phyloP scores from a whole-genome alignment of 768 basidiomycete species.

The Russula foetens region DNA sequence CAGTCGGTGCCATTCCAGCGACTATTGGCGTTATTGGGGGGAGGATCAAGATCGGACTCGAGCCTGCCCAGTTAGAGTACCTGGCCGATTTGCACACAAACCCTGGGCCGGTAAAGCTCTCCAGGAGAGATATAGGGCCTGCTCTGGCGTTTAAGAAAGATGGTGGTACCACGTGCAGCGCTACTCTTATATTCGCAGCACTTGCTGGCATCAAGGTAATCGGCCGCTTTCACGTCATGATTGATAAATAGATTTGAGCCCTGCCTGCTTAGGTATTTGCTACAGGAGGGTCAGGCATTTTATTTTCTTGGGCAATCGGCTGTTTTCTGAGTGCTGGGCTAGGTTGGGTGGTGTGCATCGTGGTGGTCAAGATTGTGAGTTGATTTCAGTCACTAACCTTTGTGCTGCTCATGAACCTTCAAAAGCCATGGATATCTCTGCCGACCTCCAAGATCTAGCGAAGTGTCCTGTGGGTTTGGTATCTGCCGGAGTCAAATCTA shows the following conservation, averaged over 20 bases:
- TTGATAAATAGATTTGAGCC: conserved; percentile 11
- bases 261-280: conserved; percentile 56
- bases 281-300: conserved; percentile 74
- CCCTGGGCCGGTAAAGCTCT: conserved; percentile 50
- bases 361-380: conserved; percentile 57
- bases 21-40: conserved; percentile 84
- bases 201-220: conserved; percentile 79
- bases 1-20: conserved; percentile 75
- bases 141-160: conserved; percentile 59
- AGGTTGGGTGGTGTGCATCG: conserved; percentile 83
- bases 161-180: conserved; percentile 75
- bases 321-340: conserved; percentile 9
- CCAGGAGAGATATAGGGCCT: conserved; percentile 71
- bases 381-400: background rate
- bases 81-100: conserved; percentile 47
- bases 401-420: background rate
- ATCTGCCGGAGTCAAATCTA: conserved; percentile 91
- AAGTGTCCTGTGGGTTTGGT: conserved; percentile 88
- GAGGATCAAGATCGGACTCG: conserved; percentile 79
- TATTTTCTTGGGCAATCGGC: background rate
- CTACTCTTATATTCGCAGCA: conserved; percentile 66
- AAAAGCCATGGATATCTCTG: conserved; percentile 89
- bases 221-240: background rate
- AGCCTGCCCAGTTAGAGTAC: conserved; percentile 51
- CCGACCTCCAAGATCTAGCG: conserved; percentile 84